Percentiles rank a stretch among this genome's conserved stretches.
Evolutionary conservation across 192 early-diverging fungal species (phyloP).

Genomic region (Thamnidium elegans): DNA sequence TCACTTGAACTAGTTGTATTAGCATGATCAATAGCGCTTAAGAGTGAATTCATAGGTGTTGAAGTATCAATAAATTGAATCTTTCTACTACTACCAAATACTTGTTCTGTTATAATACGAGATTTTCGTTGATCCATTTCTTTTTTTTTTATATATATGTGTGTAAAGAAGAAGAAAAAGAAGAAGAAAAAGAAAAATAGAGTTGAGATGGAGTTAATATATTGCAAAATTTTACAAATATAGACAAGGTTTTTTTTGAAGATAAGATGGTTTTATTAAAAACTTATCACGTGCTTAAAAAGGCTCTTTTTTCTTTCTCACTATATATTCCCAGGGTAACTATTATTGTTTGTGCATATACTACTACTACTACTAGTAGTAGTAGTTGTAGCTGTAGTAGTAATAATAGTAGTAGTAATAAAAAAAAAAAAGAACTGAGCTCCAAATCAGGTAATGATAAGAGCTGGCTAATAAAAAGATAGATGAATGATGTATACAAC

Average conservation of each 20-base stretch:
- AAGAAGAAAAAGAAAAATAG: neutral
- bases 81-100: conserved; percentile 34
- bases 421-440: neutral
- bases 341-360: too few species aligned
- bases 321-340: too few species aligned
- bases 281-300: conserved; percentile 2
- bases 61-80: conserved; percentile 26
- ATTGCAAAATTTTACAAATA: neutral
- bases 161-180: neutral
- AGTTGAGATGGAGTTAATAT: neutral
- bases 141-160: neutral
- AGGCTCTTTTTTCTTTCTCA: neutral
- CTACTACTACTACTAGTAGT: too few species aligned
- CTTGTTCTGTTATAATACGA: conserved; percentile 35
- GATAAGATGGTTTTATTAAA: conserved; percentile 5
- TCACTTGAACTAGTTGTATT: conserved; percentile 1
- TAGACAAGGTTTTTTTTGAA: neutral
- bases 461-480: too few species aligned
- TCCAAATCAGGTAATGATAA: too few species aligned
- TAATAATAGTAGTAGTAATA: neutral
- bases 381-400: neutral
- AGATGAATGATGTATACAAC: too few species aligned
- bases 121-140: conserved; percentile 23
- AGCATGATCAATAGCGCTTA: conserved; percentile 34
- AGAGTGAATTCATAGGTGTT: conserved; percentile 31